Conservation (phyloP, 768 basidiomycete species). For the Dacryopinax primogenitus region DNA sequence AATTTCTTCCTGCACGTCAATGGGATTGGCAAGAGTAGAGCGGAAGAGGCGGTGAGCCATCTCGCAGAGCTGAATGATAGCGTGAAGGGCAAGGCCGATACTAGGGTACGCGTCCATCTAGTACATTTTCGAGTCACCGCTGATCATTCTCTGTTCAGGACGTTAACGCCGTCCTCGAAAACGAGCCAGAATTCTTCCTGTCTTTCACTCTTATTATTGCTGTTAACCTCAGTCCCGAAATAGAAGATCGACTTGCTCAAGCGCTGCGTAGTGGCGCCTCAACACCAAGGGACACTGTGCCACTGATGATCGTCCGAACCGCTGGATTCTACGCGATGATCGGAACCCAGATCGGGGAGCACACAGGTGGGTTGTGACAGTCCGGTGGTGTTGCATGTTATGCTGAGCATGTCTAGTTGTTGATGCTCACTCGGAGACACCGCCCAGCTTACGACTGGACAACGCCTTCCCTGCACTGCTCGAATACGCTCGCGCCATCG, state of each 20-base stretch:
- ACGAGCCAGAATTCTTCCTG: constrained; percentile 40
- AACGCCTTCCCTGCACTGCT: constrained; percentile 74
- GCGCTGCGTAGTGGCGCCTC: constrained; percentile 55
- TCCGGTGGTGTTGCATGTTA: background rate
- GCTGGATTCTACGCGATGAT: constrained; percentile 87
- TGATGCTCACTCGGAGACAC: constrained; percentile 70
- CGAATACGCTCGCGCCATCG: constrained; percentile 54
- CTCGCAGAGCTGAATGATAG: constrained; percentile 78
- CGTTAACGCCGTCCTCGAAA: constrained; percentile 45
- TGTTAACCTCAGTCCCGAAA: constrained; percentile 53
- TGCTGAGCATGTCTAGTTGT: constrained; percentile 43
- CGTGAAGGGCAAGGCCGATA: constrained; percentile 58
- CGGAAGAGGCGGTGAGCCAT: constrained; percentile 62
- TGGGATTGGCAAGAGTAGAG: constrained; percentile 70
- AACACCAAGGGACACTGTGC: constrained; percentile 33
- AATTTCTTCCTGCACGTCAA: constrained; percentile 74
- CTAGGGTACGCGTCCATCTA: constrained; percentile 31
- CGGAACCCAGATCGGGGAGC: constrained; percentile 78
- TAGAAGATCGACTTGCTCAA: constrained; percentile 47
- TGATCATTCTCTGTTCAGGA: constrained; percentile 24
- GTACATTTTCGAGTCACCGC: background rate
- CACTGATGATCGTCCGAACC: constrained; percentile 66
- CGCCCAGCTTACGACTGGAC: constrained; percentile 71
- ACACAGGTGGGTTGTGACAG: constrained; percentile 46
- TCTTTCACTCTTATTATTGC: constrained; percentile 71